Base-by-base conservation (phyloP, 2,329 filamentous ascomycete species). In the Cordyceps tenuipes region DNA sequence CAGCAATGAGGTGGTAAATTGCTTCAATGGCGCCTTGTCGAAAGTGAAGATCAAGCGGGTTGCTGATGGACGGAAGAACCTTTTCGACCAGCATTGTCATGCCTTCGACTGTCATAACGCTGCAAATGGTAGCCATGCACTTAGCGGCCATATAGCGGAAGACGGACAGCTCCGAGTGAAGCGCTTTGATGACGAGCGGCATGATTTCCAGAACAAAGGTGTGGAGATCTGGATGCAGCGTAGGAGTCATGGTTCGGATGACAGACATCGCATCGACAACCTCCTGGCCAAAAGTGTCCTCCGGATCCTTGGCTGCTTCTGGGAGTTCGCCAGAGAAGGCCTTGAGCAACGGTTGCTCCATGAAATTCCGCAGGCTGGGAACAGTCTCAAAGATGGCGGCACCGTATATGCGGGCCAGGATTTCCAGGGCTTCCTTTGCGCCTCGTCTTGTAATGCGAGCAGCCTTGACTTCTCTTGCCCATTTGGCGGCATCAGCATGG, bases 141-240 rank as follows among this genome's bases (percentile, higher is more conserved):
- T 99, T 99, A 0, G 94, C 94, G 26, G 94, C 94, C 75, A 93
- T 94, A 73, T 99, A 99, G 44, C 94, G 85, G 70, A 99, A 90
- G 2, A 99, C 91, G 2, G 94, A 95, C 15, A 97, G 80, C 66
- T 88, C 85, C 21, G 90, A 96, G 66, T 93, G 90, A 48, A 99
- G 79, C 4, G 91, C 93, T 72, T 88, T 93, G 66, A 91, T 90
- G 57, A 99, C 85, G 43, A 93, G 79, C 8, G 93, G 91, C 72
- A 97, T 83, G 67, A 97, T 82, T 55, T 87, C 80, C 72, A 95
- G 85, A 48, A 97, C 82, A 74, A 95, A 96, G 1, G 83, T 76
- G 70, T 94, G 84, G 1, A 99, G 80, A 9, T 85, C 82, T 13
- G 79, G 70, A 68, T 97, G 80, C 54, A 99, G 81, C 19, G 90